Evolutionary conservation across 768 basidiomycete species (phyloP), one percentile per base, ranked within the genome.

Genomic region (Artomyces pyxidatus): DNA sequence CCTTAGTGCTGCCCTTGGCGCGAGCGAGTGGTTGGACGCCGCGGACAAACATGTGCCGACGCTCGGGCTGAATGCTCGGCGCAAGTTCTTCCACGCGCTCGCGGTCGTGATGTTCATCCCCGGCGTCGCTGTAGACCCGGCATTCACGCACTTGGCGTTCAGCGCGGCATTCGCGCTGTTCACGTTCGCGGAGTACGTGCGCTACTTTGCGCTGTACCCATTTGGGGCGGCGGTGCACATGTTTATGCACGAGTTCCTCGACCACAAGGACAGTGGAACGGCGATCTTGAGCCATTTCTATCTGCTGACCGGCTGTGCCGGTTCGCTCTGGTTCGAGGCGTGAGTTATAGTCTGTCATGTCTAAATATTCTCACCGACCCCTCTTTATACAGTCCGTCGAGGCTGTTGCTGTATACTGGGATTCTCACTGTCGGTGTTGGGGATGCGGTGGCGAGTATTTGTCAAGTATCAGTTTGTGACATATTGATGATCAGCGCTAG

Each of bases 271-370:
- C 66, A 77, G 83, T 43, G 96, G 96, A 3, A 95, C 94, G 10
- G 96, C 93, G 23, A 94, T 99, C 58, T 66, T 99, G 57, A 94
- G 92, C 60, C 96, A 99, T 68, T 99, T 99, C 63, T 99, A 97
- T 68, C 71, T 99, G 39, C 71, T 99, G 46, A 94, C 91, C 0
- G 96, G 96, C 2, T 97, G 95, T 65, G 94, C 96, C 6, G 84
- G 88, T 7, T 84, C 88, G 14, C 64, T 98, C 19, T 99, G 96
- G 96, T 76, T 99, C 42, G 96, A 98, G 70, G 88, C 90, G 83
- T 89, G 61, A 60, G 85, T 75, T 39, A 26, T 25, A 8, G 46
- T 37, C 47, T 25, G 47, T 50, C 47, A 21, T 51, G n/a, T n/a
- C n/a, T n/a, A n/a, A n/a, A n/a, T 25, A 42, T 47, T 19, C 25